Evolutionary conservation across 2,329 filamentous ascomycete genomes (phyloP).

Genomic region (Aaosphaeria pasadenensis): DNA sequence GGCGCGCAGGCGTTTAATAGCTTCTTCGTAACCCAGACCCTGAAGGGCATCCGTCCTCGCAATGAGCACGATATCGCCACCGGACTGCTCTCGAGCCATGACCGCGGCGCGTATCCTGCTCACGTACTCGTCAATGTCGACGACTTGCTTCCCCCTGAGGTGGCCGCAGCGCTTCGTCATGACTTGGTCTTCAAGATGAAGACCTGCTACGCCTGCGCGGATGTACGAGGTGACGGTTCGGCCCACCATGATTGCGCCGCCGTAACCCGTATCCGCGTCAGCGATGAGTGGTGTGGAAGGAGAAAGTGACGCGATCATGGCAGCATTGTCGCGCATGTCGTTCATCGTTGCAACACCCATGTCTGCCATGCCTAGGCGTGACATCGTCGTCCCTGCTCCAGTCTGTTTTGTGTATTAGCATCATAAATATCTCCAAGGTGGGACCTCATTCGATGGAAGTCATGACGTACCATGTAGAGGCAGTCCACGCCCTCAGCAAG

Average conservation of each 20-base stretch:
- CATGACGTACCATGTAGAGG: slow-evolving; percentile 61
- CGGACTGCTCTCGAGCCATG: slow-evolving; percentile 47
- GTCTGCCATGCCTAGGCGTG: slow-evolving; percentile 60
- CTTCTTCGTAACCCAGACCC: slow-evolving; percentile 56
- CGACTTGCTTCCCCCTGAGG: slow-evolving; percentile 59
- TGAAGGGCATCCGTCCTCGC: slow-evolving; percentile 63
- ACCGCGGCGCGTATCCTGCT: slow-evolving; percentile 57
- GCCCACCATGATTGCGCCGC: slow-evolving; percentile 42
- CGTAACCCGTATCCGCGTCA: slow-evolving; percentile 60
- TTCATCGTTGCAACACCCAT: slow-evolving; percentile 60
- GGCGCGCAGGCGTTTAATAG: slow-evolving; percentile 48
- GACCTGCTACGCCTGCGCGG: slow-evolving; percentile 54
- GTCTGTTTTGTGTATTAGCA: slow-evolving; percentile 42
- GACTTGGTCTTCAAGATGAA: slow-evolving; percentile 65
- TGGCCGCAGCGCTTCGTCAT: slow-evolving; percentile 65
- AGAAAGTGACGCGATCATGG: slow-evolving; percentile 62
- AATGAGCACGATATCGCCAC: slow-evolving; percentile 61
- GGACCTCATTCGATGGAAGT: no score
- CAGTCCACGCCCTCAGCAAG: slow-evolving; percentile 61
- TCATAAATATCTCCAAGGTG: no score
- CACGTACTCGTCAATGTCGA: slow-evolving; percentile 50
- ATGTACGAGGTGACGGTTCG: slow-evolving; percentile 55
- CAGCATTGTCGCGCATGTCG: slow-evolving; percentile 63
- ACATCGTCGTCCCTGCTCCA: slow-evolving; percentile 61
- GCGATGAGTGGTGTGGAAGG: slow-evolving; percentile 58